Base-by-base conservation (phyloP, 306 rosid genomes). In the Prunus mume region DNA sequence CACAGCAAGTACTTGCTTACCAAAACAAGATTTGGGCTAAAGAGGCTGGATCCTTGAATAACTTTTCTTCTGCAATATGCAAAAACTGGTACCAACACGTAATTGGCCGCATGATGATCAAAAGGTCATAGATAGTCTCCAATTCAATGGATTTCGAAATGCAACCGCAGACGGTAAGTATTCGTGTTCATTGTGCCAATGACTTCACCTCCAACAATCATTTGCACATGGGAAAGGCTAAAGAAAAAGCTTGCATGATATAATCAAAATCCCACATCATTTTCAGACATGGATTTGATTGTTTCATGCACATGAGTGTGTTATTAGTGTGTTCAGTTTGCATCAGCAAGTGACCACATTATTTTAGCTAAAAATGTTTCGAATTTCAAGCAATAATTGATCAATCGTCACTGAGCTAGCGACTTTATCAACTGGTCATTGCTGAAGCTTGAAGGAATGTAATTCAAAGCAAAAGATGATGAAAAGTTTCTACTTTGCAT, bases 231-330 rank as follows among this genome's bases (percentile, higher is more conserved):
- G 63, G 57, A 15, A 52, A 61, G 62, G 47, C 60, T 65, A 55
- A 69, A 64, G 57, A 18, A 50, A 73, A 69, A 63, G 71, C 65
- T 17, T 10, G 64, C 47, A 69, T 58, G 83, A 72, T 73, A 46
- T 30, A 58, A 85, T 67, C 64, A 38, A 82, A 80, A 79, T 85
- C 84, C 73, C 79, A 65, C 74, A 77, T 83, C 80, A 51, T 68
- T 85, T 85, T 79, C 73, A 28, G 43, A n/a, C 14, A n/a, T 19
- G 50, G 68, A 80, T 76, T 60, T 68, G 43, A 38, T 78, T 30
- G 78, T 66, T 52, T 71, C 73, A 51, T 56, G 75, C 75, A 70
- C 79, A 80, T 51, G 84, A 65, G 47, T 68, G 73, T 55, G 61
- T 30, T 77, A 57, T 63, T 34, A 77, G 27, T 71, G 66, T 76